Evolutionary conservation across 106 monocot species (phyloP).

Genomic region (Dendrobium nobile): DNA sequence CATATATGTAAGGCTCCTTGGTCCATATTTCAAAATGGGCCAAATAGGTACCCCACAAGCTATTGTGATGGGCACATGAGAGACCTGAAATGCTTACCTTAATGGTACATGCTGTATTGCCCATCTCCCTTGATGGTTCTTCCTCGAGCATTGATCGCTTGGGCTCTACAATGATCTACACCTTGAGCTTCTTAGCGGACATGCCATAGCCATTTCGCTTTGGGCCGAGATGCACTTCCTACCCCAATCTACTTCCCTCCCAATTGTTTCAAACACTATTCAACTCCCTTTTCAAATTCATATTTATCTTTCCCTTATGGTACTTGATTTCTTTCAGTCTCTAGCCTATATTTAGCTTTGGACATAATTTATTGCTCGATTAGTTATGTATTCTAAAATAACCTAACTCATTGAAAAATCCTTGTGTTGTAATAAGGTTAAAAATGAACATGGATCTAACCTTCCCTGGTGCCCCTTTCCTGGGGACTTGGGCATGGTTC

Average conservation of each 20-base stretch:
- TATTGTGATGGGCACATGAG: background rate
- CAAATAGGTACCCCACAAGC: background rate
- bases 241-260: background rate
- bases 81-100: background rate
- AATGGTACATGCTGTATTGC: background rate
- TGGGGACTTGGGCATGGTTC: background rate
- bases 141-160: background rate
- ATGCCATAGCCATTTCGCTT: background rate
- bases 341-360: background rate
- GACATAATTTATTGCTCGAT: too few species aligned
- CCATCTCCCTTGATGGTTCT: background rate
- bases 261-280: background rate
- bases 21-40: background rate
- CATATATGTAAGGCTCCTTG: background rate
- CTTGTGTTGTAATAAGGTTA: background rate
- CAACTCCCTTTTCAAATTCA: too few species aligned
- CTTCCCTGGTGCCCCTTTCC: background rate
- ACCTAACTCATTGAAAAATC: background rate
- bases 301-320: too few species aligned
- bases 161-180: background rate
- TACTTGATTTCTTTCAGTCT: background rate
- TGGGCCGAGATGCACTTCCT: background rate
- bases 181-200: background rate
- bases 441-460: background rate
- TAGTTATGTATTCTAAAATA: background rate